Base-by-base conservation (phyloP, 2,329 filamentous ascomycete species). In the Xylaria hypoxylon region DNA sequence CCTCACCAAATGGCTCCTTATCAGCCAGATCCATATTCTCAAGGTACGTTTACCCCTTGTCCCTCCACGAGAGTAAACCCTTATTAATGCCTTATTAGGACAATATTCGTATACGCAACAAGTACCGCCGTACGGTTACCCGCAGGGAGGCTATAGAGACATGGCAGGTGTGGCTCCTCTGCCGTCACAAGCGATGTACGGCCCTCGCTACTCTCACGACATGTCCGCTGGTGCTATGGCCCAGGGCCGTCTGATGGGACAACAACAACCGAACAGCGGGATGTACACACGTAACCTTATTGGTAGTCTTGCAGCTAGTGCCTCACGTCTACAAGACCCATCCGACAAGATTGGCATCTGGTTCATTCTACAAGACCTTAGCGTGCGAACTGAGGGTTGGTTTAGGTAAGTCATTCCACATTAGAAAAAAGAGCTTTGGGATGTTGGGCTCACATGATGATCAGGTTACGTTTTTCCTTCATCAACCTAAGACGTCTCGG, bases 241-340 rank as follows among this genome's bases (percentile, higher is more conserved):
- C 10, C 73, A 72, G 42, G 67, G 73, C 59, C 73, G 74, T 31
- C 38, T 75, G 22, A 73, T 79, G 68, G 76, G 85, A 78, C 67
- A 76, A 45, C 84, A 76, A 60, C 66, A 63, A 24, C 73, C 85
- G 57, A 89, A 90, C 1, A 89, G 89, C 42, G 93, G 92, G 62
- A 96, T 97, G 93, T 97, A 95, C 77, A 97, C 94, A 0, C 85
- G 95, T 59, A 99, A 98, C 75, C 86, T 99, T 10, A 98, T 99
- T 70, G 96, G 96, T 1, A 97, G 92, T 77, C 83, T 97, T 58
- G 90, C 93, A 5, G 94, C 94, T 35, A 97, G 94, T 75, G 95
- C 95, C 1, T 95, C 94, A 76, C 89, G 91, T 35, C 85, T 98
- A 59, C 90, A 88, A 2, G 94, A 98, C 72, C 87, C 89, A 0